Evolutionary conservation across 768 basidiomycete species (phyloP).

Genomic region (Mycena leptocephala): DNA sequence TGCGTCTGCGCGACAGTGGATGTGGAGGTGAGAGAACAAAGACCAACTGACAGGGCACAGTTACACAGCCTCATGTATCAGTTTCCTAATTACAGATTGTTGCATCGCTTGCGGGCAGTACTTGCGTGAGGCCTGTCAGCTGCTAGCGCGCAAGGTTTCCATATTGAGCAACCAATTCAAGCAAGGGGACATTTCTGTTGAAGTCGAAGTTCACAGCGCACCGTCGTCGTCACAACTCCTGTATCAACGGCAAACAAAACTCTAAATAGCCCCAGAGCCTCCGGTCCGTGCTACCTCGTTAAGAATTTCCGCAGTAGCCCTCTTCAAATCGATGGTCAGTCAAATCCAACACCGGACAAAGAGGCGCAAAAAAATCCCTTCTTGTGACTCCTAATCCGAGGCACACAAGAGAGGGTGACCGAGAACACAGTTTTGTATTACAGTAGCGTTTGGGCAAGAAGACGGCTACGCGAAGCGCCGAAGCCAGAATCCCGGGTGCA

Average conservation of each 20-base stretch:
- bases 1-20: background rate
- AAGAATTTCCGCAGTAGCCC: too few species aligned
- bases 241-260: background rate
- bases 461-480: background rate
- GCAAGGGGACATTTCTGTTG: too few species aligned
- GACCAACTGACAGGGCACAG: background rate
- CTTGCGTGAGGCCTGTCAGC: background rate
- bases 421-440: background rate
- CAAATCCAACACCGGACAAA: background rate
- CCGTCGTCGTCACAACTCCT: background rate
- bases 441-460: background rate
- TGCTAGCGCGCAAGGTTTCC: background rate
- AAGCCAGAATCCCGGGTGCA: background rate
- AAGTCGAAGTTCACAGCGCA: background rate
- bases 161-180: background rate
- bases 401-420: background rate
- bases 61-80: background rate
- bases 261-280: background rate
- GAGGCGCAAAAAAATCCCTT: background rate
- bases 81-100: background rate
- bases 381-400: background rate
- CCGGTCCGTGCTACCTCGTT: background rate
- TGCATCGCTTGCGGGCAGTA: background rate
- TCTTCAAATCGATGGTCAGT: background rate
- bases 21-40: background rate